phyloP scores from a whole-genome alignment of 2,329 filamentous ascomycete species.

The Nigrospora osmanthi region DNA sequence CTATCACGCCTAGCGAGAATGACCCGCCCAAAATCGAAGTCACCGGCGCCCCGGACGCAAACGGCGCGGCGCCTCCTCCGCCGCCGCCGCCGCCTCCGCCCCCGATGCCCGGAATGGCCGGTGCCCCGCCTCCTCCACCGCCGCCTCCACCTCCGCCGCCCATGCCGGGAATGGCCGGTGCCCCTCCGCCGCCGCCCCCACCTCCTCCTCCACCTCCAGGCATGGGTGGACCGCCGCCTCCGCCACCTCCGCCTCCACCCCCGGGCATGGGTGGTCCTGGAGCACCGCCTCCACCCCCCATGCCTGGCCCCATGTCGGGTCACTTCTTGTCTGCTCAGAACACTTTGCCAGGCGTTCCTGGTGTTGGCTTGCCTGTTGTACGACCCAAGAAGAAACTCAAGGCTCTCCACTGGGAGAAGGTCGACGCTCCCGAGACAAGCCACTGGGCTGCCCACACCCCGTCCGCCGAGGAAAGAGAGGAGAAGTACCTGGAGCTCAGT shows the following conservation, averaged over 20 bases:
- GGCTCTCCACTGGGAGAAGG: conserved; percentile 98
- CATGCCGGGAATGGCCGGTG: conserved; percentile 23
- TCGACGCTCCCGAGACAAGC: conserved; percentile 83
- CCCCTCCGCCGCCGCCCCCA: conserved; percentile 29
- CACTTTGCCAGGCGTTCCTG: conserved; percentile 43
- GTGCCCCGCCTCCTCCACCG: conserved; percentile 16
- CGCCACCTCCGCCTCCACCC: conserved; percentile 39
- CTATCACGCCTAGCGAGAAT: conserved; percentile 55
- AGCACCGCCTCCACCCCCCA: conserved; percentile 48
- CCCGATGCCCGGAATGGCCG: conserved; percentile 15
- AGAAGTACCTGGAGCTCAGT: conserved; percentile 90
- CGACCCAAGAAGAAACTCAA: conserved; percentile 99
- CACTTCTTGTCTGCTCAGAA: conserved; percentile 66
- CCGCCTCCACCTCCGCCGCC: conserved; percentile 28
- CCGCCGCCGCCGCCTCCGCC: neutral
- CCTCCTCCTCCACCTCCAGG: conserved; percentile 39
- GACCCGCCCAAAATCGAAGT: conserved; percentile 55
- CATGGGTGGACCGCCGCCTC: conserved; percentile 30
- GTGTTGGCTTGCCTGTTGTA: conserved; percentile 68
- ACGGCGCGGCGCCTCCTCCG: neutral
- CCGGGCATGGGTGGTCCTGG: conserved; percentile 35
- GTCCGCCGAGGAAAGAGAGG: conserved; percentile 82
- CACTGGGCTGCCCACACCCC: conserved; percentile 86
- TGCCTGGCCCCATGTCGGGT: conserved; percentile 63
- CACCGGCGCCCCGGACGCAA: conserved; percentile 20